Base-by-base conservation (phyloP, 768 basidiomycete species). In the Cubamyces sp. region DNA sequence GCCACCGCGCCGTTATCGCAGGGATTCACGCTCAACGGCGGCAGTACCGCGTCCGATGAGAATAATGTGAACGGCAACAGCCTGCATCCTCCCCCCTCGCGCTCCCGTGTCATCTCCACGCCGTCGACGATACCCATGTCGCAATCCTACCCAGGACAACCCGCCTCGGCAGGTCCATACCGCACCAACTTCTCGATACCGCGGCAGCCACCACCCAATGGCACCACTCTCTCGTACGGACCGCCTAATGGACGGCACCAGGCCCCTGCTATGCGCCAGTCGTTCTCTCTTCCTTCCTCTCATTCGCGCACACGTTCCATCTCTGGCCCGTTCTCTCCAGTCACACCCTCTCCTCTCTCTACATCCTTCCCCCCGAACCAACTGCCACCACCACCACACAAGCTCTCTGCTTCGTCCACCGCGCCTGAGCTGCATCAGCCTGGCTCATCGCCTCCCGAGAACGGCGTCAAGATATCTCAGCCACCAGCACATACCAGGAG, bases 291-390 rank as follows among this genome's bases (percentile, higher is more conserved):
- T 5, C 72, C 73, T 47, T 65, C 65, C 54, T 19, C 73, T 65
- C 81, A 83, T 70, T 66, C 75, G 21, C 80, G 82, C 30, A 79
- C 78, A 11, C 78, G 80, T 16, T 83, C 84, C 4, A 76, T 83
- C 48, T 84, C 85, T 6, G 76, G 81, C 3, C 78, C 82, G 3
- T 83, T 82, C 67, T 76, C 79, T 3, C 82, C 83, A 1, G 70
- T 77, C 26, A 74, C 78, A 3, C 83, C 81, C 4, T 85, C 85
- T 1, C 84, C 84, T 5, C 77, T 86, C 15, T 76, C 81, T 11
- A 66, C 78, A 18, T 74, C 76, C 30, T 76, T 77, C 59, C 73
- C 77, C 40, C 64, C 72, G 30, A 67, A 70, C n/a, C 70, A 71
- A 52, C 70, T 56, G 21, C 43, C 45, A 51, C 37, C 66, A 7